Conservation (phyloP, 148 eudicot genomes). For the Rhododendron molle region DNA sequence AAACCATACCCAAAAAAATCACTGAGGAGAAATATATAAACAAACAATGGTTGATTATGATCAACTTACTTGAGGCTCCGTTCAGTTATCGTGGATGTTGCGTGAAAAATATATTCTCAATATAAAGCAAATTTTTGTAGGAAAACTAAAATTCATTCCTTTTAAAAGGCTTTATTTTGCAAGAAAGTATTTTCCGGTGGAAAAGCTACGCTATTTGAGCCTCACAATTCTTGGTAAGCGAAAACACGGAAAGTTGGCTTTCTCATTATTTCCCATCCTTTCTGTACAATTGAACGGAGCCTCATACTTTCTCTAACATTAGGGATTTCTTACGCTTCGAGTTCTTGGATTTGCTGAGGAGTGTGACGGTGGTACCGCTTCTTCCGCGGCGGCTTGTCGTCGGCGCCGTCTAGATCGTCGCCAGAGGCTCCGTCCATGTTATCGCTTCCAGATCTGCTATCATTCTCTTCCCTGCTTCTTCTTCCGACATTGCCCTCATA, state of each 20-base stretch:
- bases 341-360: constrained; percentile 98
- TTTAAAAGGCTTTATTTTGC: too few relatives aligned
- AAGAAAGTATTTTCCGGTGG: too few relatives aligned
- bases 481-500: constrained; percentile 40
- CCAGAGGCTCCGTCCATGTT: constrained; percentile 89
- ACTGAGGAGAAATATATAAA: neutral
- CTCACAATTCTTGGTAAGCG: neutral
- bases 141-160: neutral
- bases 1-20: constrained; percentile 9
- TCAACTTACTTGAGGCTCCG: neutral
- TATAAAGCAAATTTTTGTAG: neutral
- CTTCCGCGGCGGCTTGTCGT: constrained; percentile 59
- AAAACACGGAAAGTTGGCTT: neutral
- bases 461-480: constrained; percentile 72
- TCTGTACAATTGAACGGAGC: neutral
- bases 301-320: neutral
- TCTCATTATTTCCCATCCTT: neutral
- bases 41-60: neutral
- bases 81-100: neutral
- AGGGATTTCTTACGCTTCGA: constrained; percentile 58
- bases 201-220: too few relatives aligned
- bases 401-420: constrained; percentile 74
- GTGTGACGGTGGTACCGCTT: constrained; percentile 97
- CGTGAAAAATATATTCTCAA: neutral
- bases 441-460: constrained; percentile 96